Conservation (phyloP, 2,329 filamentous ascomycete species). For the Lachnellula hyalina region DNA sequence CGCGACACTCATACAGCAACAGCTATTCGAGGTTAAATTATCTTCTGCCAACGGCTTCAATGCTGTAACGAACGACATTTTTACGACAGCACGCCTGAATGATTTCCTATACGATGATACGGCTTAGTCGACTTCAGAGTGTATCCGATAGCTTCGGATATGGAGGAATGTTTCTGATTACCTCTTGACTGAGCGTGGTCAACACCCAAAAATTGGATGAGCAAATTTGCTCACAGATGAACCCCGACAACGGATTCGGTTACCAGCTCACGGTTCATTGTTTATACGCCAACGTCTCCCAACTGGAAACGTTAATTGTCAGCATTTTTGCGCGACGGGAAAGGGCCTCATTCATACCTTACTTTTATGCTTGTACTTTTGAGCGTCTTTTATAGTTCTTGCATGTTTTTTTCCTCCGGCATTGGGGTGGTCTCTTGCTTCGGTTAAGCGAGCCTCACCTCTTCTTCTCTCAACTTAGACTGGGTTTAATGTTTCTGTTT, state of each 20-base stretch:
- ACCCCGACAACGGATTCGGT: neutral
- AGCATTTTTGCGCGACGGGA: conserved; percentile 25
- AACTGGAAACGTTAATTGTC: conserved; percentile 9
- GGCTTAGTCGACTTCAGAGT: neutral
- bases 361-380: conserved; percentile 21
- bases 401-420: conserved; percentile 22
- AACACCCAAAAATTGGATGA: neutral
- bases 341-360: conserved; percentile 2
- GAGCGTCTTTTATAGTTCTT: conserved; percentile 23
- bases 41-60: neutral
- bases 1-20: conserved; percentile 32
- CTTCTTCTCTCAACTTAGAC: conserved; percentile 18
- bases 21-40: conserved; percentile 32
- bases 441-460: conserved; percentile 6
- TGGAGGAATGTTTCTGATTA: conserved; percentile 14
- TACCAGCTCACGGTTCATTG: conserved; percentile 3
- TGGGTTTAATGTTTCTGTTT: conserved; percentile 13
- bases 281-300: conserved; percentile 11
- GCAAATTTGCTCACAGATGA: too few relatives aligned
- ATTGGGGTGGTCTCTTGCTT: neutral
- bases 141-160: neutral
- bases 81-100: conserved; percentile 4
- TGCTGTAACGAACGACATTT: neutral
- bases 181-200: conserved; percentile 30
- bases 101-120: conserved; percentile 9